A percentile compares a stretch with the other conserved stretches of the same genome.
phyloP scores from a whole-genome alignment of 257 asterid genomes.

The Solanum ahanhuiri region DNA sequence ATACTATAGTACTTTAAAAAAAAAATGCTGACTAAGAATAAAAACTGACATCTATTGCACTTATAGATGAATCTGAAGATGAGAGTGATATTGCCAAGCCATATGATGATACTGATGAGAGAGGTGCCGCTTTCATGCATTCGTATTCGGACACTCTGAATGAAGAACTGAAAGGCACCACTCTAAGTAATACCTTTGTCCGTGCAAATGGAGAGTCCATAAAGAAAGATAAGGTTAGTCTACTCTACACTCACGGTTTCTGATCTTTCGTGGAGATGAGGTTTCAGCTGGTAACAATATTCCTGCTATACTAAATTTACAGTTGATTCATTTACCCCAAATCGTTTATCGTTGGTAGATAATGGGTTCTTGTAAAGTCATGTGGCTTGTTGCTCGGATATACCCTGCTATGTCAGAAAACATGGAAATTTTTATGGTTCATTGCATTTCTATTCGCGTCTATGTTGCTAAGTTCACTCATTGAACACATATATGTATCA shows the following conservation, averaged over 20 bases:
- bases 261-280: not conserved
- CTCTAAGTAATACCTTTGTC: slow-evolving; percentile 58
- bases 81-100: slow-evolving; percentile 34
- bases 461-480: not conserved
- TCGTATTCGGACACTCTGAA: slow-evolving; percentile 63
- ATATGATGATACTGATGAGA: slow-evolving; percentile 25
- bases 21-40: not conserved
- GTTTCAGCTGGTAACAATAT: not conserved
- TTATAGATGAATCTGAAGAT: slow-evolving; percentile 62
- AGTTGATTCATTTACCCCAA: not conserved
- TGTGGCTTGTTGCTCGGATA: not conserved
- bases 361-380: not conserved
- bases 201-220: slow-evolving; percentile 43
- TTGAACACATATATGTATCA: slow-evolving; percentile 13
- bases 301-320: not conserved
- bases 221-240: slow-evolving; percentile 55
- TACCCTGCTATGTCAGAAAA: not conserved
- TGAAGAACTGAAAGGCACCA: slow-evolving; percentile 67
- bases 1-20: not conserved
- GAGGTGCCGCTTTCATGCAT: slow-evolving; percentile 44
- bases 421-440: not conserved
- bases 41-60: not conserved
- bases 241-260: not conserved
- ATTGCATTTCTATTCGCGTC: not conserved
- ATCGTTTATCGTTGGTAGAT: not conserved